phyloP scores from a whole-genome alignment of 2,329 filamentous ascomycete species.

The Fusarium sp. region DNA sequence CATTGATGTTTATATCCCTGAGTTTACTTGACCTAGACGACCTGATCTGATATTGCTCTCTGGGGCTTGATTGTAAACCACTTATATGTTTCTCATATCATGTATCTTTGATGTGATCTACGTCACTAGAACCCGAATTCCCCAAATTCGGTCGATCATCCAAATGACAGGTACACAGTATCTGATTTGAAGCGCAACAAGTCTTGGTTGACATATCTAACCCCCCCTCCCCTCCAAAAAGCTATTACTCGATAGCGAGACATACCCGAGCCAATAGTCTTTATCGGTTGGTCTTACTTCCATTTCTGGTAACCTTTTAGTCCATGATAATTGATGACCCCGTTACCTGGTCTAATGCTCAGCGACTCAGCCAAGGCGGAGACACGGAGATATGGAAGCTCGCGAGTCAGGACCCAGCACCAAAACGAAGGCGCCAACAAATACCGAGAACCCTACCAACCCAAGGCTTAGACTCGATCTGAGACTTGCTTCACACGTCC shows the following conservation, averaged over 20 bases:
- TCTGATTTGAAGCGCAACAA: not conserved
- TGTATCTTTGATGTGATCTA: not conserved
- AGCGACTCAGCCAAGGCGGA: constrained; percentile 12
- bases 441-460: constrained; percentile 18
- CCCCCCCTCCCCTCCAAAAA: no score
- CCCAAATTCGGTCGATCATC: not conserved
- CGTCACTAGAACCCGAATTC: constrained; percentile 1
- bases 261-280: constrained; percentile 1
- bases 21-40: not conserved
- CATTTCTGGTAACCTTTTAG: not conserved
- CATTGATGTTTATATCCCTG: constrained; percentile 1
- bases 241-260: not conserved
- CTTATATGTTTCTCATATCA: not conserved
- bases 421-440: not conserved
- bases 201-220: not conserved
- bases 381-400: constrained; percentile 10
- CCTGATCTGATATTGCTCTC: constrained; percentile 9
- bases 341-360: constrained; percentile 2
- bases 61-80: not conserved
- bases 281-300: not conserved
- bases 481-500: constrained; percentile 4
- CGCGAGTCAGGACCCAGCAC: constrained; percentile 22
- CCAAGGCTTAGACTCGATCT: constrained; percentile 18
- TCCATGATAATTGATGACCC: not conserved
- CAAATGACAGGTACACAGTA: not conserved